Percentiles rank a stretch among this genome's conserved stretches.
Conservation (phyloP, 306 rosid species). For the Acacia acuminata region DNA sequence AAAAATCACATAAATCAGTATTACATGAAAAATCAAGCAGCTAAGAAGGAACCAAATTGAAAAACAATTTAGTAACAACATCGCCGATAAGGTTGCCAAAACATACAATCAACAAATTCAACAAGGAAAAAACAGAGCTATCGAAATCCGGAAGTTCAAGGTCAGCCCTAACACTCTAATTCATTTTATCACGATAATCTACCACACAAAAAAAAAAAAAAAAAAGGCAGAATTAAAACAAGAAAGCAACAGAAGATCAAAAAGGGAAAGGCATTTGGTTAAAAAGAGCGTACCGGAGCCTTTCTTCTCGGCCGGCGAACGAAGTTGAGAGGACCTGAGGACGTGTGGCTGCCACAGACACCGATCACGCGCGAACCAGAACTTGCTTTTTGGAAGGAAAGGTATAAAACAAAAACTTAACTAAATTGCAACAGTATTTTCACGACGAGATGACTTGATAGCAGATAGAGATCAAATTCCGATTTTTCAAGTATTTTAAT, state of each 20-base stretch:
- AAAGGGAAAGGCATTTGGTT: background rate
- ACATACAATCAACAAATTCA: background rate
- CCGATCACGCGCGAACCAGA: background rate
- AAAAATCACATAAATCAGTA: background rate
- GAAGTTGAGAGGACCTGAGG: background rate
- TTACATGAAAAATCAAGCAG: background rate
- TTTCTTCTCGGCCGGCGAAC: background rate
- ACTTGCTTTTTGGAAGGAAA: background rate
- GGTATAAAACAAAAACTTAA: no score
- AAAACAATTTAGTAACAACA: background rate
- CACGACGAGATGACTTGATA: background rate
- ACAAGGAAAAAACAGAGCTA: background rate
- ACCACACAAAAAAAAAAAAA: no score
- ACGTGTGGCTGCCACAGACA: slow-evolving; percentile 45
- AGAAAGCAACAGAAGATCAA: background rate
- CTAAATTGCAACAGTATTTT: background rate
- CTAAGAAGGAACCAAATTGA: background rate
- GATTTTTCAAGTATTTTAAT: background rate
- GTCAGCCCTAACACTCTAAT: background rate
- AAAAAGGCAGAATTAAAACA: background rate
- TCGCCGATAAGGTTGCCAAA: background rate
- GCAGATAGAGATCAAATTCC: background rate
- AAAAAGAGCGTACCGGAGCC: background rate
- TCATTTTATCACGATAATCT: background rate
- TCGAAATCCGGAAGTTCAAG: background rate